phyloP scores from a whole-genome alignment of 2,329 filamentous ascomycete genomes.

The Ceratocystis diversiconidia region DNA sequence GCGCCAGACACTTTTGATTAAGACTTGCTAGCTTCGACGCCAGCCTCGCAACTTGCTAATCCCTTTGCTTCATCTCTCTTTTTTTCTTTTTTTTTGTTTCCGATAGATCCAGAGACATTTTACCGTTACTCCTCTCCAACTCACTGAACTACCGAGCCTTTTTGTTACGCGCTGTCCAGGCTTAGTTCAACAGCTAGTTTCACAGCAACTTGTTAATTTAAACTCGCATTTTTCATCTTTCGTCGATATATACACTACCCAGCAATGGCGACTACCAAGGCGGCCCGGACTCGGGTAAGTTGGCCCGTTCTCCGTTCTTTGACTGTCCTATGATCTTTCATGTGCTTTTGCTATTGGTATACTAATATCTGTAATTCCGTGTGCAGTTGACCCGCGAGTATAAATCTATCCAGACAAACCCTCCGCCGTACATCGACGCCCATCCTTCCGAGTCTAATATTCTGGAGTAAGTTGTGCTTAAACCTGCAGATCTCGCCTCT shows the following conservation, averaged over 20 bases:
- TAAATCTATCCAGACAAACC: constrained; percentile 53
- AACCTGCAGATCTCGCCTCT: not conserved
- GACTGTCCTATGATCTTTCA: not conserved
- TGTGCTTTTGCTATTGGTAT: not conserved
- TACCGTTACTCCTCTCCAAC: not conserved
- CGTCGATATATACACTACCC: not conserved
- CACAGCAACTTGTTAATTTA: not conserved
- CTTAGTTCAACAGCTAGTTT: constrained; percentile 14
- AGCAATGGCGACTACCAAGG: constrained; percentile 51
- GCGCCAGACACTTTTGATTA: not conserved
- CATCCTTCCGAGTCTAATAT: constrained; percentile 87
- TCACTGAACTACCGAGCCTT: not conserved
- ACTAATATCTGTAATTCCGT: not conserved
- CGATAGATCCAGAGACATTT: not conserved
- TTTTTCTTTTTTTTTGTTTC: not conserved
- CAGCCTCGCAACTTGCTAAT: not conserved
- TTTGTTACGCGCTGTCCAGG: not conserved
- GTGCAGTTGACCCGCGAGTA: constrained; percentile 46
- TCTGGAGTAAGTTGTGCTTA: constrained; percentile 50
- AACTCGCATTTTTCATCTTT: constrained; percentile 6
- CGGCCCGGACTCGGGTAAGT: constrained; percentile 56
- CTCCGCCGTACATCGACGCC: constrained; percentile 75
- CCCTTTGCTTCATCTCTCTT: not conserved
- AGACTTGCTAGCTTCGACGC: not conserved
- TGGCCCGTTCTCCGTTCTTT: not conserved